Conservation (phyloP, 164 flowering plant genomes). For the Berberis thunbergii region DNA sequence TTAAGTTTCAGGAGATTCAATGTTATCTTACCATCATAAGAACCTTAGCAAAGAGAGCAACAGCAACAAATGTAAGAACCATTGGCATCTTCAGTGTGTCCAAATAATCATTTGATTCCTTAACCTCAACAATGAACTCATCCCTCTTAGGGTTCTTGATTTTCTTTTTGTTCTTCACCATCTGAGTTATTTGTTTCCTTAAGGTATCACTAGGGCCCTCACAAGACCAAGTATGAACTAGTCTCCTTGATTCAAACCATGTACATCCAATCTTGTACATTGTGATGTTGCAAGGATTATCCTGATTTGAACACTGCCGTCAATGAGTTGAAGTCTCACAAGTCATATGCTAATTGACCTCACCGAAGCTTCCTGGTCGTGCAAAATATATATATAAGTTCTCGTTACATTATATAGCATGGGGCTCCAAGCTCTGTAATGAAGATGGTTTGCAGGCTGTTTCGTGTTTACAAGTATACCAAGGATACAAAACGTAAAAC, state of each 20-base stretch:
- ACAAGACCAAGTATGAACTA: constrained; percentile 9
- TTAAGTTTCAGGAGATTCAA: not conserved
- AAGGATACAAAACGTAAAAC: too few relatives aligned
- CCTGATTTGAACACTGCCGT: too few relatives aligned
- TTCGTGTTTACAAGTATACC: too few relatives aligned
- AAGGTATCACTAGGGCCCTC: constrained; percentile 49
- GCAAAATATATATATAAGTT: too few relatives aligned
- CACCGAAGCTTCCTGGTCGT: too few relatives aligned
- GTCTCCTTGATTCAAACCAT: constrained; percentile 8
- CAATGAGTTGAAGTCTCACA: too few relatives aligned
- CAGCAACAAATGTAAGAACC: constrained; percentile 57
- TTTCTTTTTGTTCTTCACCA: constrained; percentile 32
- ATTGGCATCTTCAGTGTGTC: constrained; percentile 76
- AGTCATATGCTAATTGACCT: too few relatives aligned
- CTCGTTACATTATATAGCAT: too few relatives aligned
- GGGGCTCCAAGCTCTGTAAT: too few relatives aligned
- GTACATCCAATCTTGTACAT: constrained; percentile 8
- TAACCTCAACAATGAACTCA: constrained; percentile 50
- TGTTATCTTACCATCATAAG: constrained; percentile 60
- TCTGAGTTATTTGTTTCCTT: constrained; percentile 40
- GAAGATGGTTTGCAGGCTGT: too few relatives aligned
- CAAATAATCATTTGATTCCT: constrained; percentile 50
- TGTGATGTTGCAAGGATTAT: too few relatives aligned
- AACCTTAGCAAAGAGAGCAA: constrained; percentile 64
- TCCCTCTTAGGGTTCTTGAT: constrained; percentile 31